Percentiles rank a stretch among this genome's conserved stretches.
phyloP scores from a whole-genome alignment of 768 basidiomycete species.

The Paxillus involutus region DNA sequence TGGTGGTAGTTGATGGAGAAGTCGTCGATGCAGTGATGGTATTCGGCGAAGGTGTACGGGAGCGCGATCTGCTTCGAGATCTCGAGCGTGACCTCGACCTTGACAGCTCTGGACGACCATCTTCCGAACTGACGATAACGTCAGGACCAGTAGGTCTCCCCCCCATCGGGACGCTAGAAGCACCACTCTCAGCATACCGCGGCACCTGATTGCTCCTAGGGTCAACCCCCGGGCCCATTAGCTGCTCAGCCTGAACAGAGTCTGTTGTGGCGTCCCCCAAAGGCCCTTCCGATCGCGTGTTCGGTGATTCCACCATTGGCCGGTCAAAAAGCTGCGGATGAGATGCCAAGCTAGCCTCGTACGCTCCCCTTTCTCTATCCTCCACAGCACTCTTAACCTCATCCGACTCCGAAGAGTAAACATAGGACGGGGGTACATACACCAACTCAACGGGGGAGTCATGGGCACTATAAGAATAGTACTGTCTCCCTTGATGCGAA shows the following conservation, averaged over 20 bases:
- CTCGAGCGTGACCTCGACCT: slow-evolving; percentile 30
- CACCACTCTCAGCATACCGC: slow-evolving; percentile 14
- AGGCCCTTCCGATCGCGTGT: not conserved
- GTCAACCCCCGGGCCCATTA: slow-evolving; percentile 18
- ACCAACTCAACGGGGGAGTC: slow-evolving; percentile 67
- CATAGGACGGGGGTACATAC: slow-evolving; percentile 57
- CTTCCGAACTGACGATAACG: slow-evolving; percentile 37
- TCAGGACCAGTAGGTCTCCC: slow-evolving; percentile 21
- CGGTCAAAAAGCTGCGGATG: slow-evolving; percentile 15
- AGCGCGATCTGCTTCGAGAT: slow-evolving; percentile 39
- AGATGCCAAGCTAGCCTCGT: slow-evolving; percentile 12
- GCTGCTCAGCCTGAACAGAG: slow-evolving; percentile 16
- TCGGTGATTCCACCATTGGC: slow-evolving; percentile 8
- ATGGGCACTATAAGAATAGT: slow-evolving; percentile 27
- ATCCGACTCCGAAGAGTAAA: slow-evolving; percentile 14
- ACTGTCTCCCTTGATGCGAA: slow-evolving; percentile 5
- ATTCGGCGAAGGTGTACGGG: slow-evolving; percentile 47
- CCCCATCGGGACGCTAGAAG: slow-evolving; percentile 17
- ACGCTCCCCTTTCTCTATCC: slow-evolving; percentile 19
- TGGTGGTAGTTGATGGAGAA: slow-evolving; percentile 7
- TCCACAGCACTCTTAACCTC: slow-evolving; percentile 19
- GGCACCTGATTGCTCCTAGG: slow-evolving; percentile 12
- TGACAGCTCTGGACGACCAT: slow-evolving; percentile 31
- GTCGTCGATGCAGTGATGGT: slow-evolving; percentile 14
- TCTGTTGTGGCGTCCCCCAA: slow-evolving; percentile 4